Evolutionary conservation across 2,329 filamentous ascomycete genomes (phyloP).

Genomic region (Nigrospora sphaerica): DNA sequence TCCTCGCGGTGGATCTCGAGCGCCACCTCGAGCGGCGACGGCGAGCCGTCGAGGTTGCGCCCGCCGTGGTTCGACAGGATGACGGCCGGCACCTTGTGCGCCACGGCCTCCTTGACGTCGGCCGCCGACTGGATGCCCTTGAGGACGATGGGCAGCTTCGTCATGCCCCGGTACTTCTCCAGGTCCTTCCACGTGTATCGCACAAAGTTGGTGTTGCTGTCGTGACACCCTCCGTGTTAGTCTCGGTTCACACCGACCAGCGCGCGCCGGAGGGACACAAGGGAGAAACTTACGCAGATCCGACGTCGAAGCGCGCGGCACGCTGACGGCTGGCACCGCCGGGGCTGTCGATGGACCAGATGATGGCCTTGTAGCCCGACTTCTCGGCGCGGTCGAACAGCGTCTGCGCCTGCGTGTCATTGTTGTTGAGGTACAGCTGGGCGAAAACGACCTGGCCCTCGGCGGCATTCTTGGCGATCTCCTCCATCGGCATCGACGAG

Average conservation of each 20-base stretch:
- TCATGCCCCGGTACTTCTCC: constrained; percentile 12
- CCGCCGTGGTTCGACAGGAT: constrained; percentile 28
- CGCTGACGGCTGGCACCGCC: constrained; percentile 8
- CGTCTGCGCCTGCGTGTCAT: constrained; percentile 6
- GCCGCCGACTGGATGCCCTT: constrained; percentile 26
- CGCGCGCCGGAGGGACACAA: no score
- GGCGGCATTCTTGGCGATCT: constrained; percentile 28
- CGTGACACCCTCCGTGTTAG: neutral
- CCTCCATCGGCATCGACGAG: constrained; percentile 25
- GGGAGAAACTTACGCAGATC: constrained; percentile 2
- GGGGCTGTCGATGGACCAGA: constrained; percentile 12
- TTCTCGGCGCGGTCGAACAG: constrained; percentile 7
- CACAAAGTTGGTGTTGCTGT: neutral
- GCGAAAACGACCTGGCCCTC: constrained; percentile 7
- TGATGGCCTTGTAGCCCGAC: constrained; percentile 10
- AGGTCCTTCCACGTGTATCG: constrained; percentile 17
- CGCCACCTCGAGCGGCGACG: constrained; percentile 20
- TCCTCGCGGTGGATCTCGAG: constrained; percentile 19
- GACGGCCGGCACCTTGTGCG: constrained; percentile 19
- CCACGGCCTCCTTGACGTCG: constrained; percentile 19
- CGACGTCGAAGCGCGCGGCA: constrained; percentile 5
- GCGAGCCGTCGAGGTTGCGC: constrained; percentile 23
- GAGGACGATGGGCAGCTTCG: constrained; percentile 19
- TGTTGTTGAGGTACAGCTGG: constrained; percentile 21
- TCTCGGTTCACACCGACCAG: neutral